Evolutionary conservation across 1,284 basidiomycete species (phyloP), one percentile per base, ranked within the genome.

Genomic region (Cryptococcus amylolentus): DNA sequence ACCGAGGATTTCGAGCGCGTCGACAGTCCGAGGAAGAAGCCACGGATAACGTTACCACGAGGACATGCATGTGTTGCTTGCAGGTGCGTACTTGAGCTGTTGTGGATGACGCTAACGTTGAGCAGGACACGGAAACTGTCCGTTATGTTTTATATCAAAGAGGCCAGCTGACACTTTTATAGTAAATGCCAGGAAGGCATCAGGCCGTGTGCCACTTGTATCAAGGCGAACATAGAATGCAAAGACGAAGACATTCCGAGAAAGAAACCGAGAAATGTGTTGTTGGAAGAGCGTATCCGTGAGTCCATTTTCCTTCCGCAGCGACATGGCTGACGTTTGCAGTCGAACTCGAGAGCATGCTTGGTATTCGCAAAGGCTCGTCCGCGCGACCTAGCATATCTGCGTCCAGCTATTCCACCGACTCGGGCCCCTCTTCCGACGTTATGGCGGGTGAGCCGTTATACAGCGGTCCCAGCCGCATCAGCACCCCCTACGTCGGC

Each of bases 231-330:
- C 8, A 48, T 58, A 2, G 67, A 69, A 1, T 71, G 69, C 53
- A 52, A 60, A 12, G 66, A 69, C 43, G 66, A 69, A 50, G 69
- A 71, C 47, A 49, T 69, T 5, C 62, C 53, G 31, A 51, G 61
- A 5, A 58, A 57, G 26, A 66, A 66, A 51, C 66, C 69, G 5
- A 48, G 63, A 31, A 54, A 58, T 10, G 59, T 61, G 5, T 39
- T 69, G n/a, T 52, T 71, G 16, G 69, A 71, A 44, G 69, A 71
- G 45, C 56, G 69, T 40, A 60, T 71, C 38, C 62, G 69, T 66
- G 39, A 55, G 68, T 54, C n/a, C 16, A 23, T 3, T n/a, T 10
- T 27, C 40, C 7, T 16, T 55, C 10, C 49, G 12, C 18, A 48
- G 13, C 12, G 37, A 18, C 28, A 18, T 40, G 13, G 43, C 41